A percentile compares a stretch with the other conserved stretches of the same genome.
Evolutionary conservation across 352 stramenopile species (phyloP).

Genomic region (Aphanomyces stellatus): DNA sequence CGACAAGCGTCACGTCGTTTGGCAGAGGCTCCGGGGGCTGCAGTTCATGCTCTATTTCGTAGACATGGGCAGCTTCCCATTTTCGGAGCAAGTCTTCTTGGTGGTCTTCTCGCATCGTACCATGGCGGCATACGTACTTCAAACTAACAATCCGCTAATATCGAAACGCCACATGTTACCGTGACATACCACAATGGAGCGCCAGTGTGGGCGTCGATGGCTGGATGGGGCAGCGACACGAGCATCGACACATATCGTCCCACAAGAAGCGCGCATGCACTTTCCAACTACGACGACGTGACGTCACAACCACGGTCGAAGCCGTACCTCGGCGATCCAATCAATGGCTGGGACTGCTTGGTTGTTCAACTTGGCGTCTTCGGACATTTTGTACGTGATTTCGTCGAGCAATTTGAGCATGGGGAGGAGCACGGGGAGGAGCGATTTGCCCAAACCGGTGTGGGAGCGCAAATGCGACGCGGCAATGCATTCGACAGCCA

Average conservation of each 20-base stretch:
- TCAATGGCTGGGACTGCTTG: constrained; percentile 26
- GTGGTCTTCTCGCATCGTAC: neutral
- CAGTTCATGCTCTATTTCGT: constrained; percentile 47
- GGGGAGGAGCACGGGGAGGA: constrained; percentile 31
- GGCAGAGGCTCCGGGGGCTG: neutral
- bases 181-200: neutral
- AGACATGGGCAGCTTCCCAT: constrained; percentile 40
- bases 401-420: constrained; percentile 57
- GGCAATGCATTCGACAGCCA: constrained; percentile 37
- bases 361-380: constrained; percentile 22
- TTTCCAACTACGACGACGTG: constrained; percentile 22
- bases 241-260: constrained; percentile 4
- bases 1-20: neutral
- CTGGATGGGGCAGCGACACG: neutral
- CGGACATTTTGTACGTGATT: constrained; percentile 46
- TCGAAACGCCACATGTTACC: neutral
- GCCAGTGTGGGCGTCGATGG: neutral
- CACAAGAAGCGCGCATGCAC: constrained; percentile 31
- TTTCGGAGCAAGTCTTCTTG: constrained; percentile 22
- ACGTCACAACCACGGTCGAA: neutral
- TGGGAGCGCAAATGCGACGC: constrained; percentile 23
- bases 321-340: constrained; percentile 36
- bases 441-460: constrained; percentile 27
- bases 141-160: neutral
- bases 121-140: constrained; percentile 2